Evolutionary conservation across 75 land plant species (phyloP), one percentile per base, ranked within the genome.

Genomic region (Pinus taeda): DNA sequence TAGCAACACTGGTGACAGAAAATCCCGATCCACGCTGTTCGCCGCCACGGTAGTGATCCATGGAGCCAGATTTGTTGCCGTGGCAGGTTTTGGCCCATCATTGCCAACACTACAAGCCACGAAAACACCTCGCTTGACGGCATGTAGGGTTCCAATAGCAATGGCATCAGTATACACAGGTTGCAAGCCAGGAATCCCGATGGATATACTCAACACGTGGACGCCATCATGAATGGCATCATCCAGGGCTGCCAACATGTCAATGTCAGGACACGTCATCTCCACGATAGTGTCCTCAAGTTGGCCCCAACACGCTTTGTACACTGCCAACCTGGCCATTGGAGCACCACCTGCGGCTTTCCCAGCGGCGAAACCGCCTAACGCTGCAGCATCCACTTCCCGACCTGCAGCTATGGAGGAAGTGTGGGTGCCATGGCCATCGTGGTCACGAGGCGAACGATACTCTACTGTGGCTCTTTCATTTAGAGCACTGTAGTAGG

Each of bases 11-110:
- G 87, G 81, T 1, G 99, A 95, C 3, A 98, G 95, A 81, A 97
- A 97, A 62, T 77, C 81, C 73, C 99, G 78, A 74, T 97, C 99
- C 57, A 97, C 83, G 18, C 98, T 92, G 26, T 93, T 92, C 6
- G 95, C 99, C 0, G 92, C 99, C 36, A 97, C 97, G 17, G 98
- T 89, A 33, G 90, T 85, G 12, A 94, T 39, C 99, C 99, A 97
- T 1, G 98, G 98, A 2, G 99, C 90, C 15, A 95, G 83, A 73
- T 97, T 97, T 3, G 98, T 87, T 1, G 94, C 98, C 9, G 99
- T 87, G 83, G 87, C 81, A 3, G 76, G 79, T 11, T 63, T 77
- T 8, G 99, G 98, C 3, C 99, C 99, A 6, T 90, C 88, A 81
- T 97, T 97, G 1, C 99, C 99, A 18, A 93, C 98, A 6, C 98